A percentile compares a stretch with the other conserved stretches of the same genome.
Conservation (phyloP, 768 basidiomycete genomes). For the Pisolithus sp. region DNA sequence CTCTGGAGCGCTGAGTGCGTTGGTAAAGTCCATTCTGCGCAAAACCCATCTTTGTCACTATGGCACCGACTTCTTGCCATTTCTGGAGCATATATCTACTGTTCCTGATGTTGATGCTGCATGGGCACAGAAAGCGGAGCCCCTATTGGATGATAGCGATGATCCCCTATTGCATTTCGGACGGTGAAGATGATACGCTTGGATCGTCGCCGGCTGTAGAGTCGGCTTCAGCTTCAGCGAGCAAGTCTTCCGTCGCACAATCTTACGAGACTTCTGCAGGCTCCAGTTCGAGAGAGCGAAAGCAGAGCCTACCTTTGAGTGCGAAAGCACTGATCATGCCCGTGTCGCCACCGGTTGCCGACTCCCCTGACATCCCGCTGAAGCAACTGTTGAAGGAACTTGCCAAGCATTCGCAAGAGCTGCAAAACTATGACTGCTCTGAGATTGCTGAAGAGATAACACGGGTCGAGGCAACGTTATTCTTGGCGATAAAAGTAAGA, state of each 20-base stretch:
- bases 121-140: conserved; percentile 70
- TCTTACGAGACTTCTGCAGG: conserved; percentile 19
- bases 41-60: conserved; percentile 83
- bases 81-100: conserved; percentile 59
- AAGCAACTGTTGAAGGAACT: conserved; percentile 63
- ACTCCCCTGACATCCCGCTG: conserved; percentile 35
- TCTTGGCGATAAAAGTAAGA: conserved; percentile 70
- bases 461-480: conserved; percentile 58
- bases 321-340: conserved; percentile 39
- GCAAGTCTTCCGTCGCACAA: conserved; percentile 15
- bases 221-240: conserved; percentile 23
- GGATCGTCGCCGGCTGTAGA: conserved; percentile 23
- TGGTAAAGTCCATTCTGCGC: conserved; percentile 72
- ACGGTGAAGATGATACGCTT: conserved; percentile 43
- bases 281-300: conserved; percentile 48
- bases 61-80: conserved; percentile 76
- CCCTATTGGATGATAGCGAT: conserved; percentile 54
- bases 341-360: conserved; percentile 22
- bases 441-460: conserved; percentile 87
- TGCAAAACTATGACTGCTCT: conserved; percentile 50
- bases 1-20: conserved; percentile 61
- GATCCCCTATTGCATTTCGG: conserved; percentile 49
- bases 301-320: conserved; percentile 57
- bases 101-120: conserved; percentile 62
- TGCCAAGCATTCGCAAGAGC: conserved; percentile 48